Evolutionary conservation across 345 rosid species (phyloP).

Genomic region (Gynandropsis gynandra): DNA sequence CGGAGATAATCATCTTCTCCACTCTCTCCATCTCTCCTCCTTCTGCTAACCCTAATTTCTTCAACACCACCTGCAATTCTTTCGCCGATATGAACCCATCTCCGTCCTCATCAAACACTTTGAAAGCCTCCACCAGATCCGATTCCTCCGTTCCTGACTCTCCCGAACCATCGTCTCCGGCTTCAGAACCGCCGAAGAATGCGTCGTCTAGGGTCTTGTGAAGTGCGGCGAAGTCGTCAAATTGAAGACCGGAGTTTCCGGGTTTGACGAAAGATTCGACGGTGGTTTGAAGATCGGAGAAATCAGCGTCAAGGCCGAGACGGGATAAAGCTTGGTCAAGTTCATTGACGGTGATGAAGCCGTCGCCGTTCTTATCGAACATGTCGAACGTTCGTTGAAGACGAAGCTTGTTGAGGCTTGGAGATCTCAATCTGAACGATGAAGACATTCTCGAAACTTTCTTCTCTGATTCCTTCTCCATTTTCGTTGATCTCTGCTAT

Average conservation of each 20-base stretch:
- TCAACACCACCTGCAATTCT: conserved; percentile 65
- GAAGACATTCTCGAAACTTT: conserved; percentile 21
- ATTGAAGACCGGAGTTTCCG: conserved; percentile 46
- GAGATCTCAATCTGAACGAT: conserved; percentile 49
- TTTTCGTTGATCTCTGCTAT: not conserved
- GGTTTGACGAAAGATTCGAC: conserved; percentile 46
- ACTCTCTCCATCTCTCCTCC: conserved; percentile 64
- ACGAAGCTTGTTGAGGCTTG: conserved; percentile 64
- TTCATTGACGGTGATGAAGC: conserved; percentile 53
- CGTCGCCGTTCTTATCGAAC: conserved; percentile 80
- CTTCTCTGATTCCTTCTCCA: not conserved
- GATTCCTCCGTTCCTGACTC: conserved; percentile 46
- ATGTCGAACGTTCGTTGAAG: conserved; percentile 68
- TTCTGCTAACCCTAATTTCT: conserved; percentile 65
- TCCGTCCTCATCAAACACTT: conserved; percentile 90
- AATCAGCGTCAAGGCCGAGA: conserved; percentile 59
- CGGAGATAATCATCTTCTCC: conserved; percentile 75
- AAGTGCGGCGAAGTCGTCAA: conserved; percentile 54
- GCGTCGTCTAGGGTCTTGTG: conserved; percentile 54
- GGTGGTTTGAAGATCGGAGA: conserved; percentile 51
- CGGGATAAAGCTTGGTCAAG: conserved; percentile 52
- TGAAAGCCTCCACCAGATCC: conserved; percentile 82
- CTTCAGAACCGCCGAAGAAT: conserved; percentile 32
- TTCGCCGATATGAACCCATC: conserved; percentile 81
- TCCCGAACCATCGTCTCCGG: not conserved